Evolutionary conservation across 2,329 filamentous ascomycete genomes (phyloP), one percentile per base, ranked within the genome.

Genomic region (Aspergillus jensenii): DNA sequence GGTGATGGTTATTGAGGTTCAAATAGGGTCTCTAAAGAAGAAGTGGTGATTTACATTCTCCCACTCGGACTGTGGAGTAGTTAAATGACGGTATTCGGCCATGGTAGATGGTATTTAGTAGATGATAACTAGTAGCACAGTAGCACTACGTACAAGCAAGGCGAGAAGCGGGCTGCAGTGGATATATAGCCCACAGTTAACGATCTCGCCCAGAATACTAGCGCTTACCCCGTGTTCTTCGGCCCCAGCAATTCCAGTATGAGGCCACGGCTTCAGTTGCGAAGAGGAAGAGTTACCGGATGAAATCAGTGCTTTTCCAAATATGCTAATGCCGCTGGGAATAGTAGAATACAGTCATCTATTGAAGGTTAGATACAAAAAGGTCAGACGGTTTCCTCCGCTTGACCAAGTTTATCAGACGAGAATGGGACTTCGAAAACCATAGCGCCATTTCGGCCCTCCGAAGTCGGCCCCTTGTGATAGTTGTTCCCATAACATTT

Each of bases 371-470:
- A 52, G 41, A 49, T 57, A 61, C 59, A 61, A 40, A 27, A 40
- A 37, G 17, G 41, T 52, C 49, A 43, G 33, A 52, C 12, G 15
- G 41, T 23, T 21, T 52, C 49, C 49, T 44, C 17, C 37, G 35
- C n/a, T 48, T 25, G 47, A 35, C 52, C 49, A 35, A 39, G 47
- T n/a, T 60, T 56, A 39, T 53, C 47, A 37, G 70, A 65, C 50
- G 63, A 61, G 47, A 78, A 76, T 0, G 89, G 84, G 35, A 97
- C 85, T 72, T 96, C 92, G 70, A 96, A 96, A 9, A 97, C 83
- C 23, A 95, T 84, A n/a, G 90, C 90, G 6, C 91, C 90, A 70
- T 96, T 97, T 64, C 87, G 88, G 4, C 87, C 91, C 23, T 71
- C 70, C 3, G 70, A 52, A 49, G 69, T 61, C 43, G 67, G 45